Evolutionary conservation across 2,329 filamentous ascomycete species (phyloP), one percentile per base, ranked within the genome.

Genomic region (Sporothrix pseudoabietina): DNA sequence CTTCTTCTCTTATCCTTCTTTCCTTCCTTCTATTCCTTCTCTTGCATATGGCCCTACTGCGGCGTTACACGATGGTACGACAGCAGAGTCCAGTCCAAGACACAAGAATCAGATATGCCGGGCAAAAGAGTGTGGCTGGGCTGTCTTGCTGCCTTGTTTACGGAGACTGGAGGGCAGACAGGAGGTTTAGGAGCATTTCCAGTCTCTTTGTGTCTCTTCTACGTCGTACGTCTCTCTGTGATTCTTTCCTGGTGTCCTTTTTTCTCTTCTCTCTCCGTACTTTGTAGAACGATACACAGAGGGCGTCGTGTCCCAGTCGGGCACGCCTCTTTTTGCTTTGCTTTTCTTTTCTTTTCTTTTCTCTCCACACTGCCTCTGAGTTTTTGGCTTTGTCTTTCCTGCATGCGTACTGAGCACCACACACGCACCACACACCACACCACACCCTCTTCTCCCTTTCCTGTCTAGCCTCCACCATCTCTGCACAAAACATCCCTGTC

Each of bases 31-130:
- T 12, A 63, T 63, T n/a, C 12, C 32, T 63, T 63, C 57, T 63
- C 32, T 63, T 39, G 57, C 57, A 63, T 63, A 63, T 41, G 35
- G 44, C 57, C 57, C n/a, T 63, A n/a, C 57, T 63, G 35, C 57
- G 32, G 22, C 57, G 57, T 41, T 19, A 63, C 57, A 63, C 57
- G 3, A 35, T 22, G 14, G 32, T 41, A 41, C 32, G 35, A 63
- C 55, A 59, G 14, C 7, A 10, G 12, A 19, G 10, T 4, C 19
- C 52, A 55, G 19, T 22, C 8, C 1, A 63, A 22, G 32, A 63
- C 57, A n/a, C 7, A 16, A 39, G 26, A 61, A 3, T 4, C 14
- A 22, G 30, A 9, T 16, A 19, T 59, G 26, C 55, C 30, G 30
- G 55, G 55, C 30, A 19, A 44, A 49, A 49, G 26, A n/a, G 57